A percentile compares a stretch with the other conserved stretches of the same genome.
These are phyloP conservation scores for Calocybe indica DNA, from an alignment of 768 basidiomycete species.

Conservation along the genomic window DNA sequence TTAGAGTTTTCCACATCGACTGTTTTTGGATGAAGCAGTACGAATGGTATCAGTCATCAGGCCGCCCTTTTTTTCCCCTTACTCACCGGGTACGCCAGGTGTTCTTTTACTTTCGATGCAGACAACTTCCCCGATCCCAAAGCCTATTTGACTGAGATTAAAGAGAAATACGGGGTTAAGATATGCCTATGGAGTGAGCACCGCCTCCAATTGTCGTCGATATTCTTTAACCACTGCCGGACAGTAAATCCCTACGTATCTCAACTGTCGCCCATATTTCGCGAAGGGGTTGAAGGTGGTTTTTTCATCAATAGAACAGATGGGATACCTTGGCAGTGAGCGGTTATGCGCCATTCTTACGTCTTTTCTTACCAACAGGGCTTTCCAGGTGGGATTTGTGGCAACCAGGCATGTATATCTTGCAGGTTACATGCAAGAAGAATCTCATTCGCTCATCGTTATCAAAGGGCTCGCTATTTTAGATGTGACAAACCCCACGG, in stretches of 20 bases:
- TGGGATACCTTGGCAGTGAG: constrained; percentile 64
- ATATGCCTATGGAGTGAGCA: constrained; percentile 66
- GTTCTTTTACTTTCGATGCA: constrained; percentile 72
- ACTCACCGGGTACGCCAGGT: constrained; percentile 35
- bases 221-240: background rate
- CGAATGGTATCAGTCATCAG: constrained; percentile 39
- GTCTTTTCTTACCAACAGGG: constrained; percentile 1
- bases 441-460: background rate
- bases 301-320: constrained; percentile 67
- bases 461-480: constrained; percentile 44
- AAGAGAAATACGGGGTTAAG: constrained; percentile 58
- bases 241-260: constrained; percentile 72
- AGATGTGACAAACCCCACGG: constrained; percentile 53
- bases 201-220: background rate
- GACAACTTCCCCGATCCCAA: constrained; percentile 72
- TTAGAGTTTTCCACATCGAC: constrained; percentile 71
- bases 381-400: constrained; percentile 50
- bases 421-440: background rate
- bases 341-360: constrained; percentile 1
- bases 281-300: constrained; percentile 59
- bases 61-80: background rate
- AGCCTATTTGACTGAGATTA: constrained; percentile 55
- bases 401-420: constrained; percentile 38
- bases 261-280: constrained; percentile 63
- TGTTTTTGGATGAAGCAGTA: constrained; percentile 77